A percentile compares a stretch with the other conserved stretches of the same genome.
phyloP scores from a whole-genome alignment of 176 grass and related monocot genomes.

The Panicum miliaceum region DNA sequence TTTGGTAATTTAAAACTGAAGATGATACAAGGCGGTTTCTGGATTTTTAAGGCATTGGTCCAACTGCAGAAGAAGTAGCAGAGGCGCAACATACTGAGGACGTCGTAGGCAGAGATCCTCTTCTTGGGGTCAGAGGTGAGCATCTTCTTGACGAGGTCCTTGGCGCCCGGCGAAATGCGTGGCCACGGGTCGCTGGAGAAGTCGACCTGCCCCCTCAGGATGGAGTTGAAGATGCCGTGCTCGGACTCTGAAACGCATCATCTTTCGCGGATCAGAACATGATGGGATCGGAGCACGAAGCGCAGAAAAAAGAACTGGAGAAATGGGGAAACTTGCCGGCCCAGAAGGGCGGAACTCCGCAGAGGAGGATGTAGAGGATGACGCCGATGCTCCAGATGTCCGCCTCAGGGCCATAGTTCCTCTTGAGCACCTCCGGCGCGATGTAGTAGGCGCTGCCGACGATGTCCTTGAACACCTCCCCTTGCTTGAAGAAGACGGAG shows the following conservation, averaged over 20 bases:
- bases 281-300: background rate
- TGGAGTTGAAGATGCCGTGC: conserved; percentile 84
- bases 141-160: conserved; percentile 91
- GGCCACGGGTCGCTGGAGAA: conserved; percentile 80
- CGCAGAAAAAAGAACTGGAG: background rate
- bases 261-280: background rate
- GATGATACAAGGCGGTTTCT: background rate
- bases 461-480: conserved; percentile 94
- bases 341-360: conserved; percentile 88
- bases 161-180: conserved; percentile 65
- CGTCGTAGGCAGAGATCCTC: conserved; percentile 74
- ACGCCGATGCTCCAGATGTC: conserved; percentile 92
- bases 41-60: background rate
- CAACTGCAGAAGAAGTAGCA: background rate
- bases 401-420: conserved; percentile 74
- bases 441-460: conserved; percentile 94
- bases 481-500: conserved; percentile 93
- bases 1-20: background rate
- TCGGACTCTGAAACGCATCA: conserved; percentile 62
- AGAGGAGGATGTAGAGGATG: conserved; percentile 84
- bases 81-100: conserved; percentile 59
- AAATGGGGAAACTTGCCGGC: conserved; percentile 50
- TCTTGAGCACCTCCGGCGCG: conserved; percentile 82
- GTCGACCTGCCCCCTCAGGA: conserved; percentile 74
- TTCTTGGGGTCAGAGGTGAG: conserved; percentile 72